These are phyloP conservation scores for Fusarium burgessii DNA, from an alignment of 2,329 filamentous ascomycete genomes.

Conservation along the genomic window DNA sequence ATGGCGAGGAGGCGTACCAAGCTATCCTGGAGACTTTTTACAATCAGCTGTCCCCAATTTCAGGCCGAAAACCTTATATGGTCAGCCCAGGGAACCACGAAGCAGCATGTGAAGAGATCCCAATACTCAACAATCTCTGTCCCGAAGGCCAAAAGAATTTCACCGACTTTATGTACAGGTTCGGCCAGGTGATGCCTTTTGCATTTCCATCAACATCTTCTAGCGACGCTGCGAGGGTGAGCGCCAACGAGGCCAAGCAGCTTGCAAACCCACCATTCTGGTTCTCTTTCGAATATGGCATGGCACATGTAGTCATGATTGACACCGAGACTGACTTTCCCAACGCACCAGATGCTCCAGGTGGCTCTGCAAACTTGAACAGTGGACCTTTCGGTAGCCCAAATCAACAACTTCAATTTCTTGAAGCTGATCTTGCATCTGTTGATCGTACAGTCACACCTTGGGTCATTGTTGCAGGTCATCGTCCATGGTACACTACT, in stretches of 20 bases:
- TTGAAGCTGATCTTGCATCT: conserved; percentile 54
- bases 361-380: conserved; percentile 22
- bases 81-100: conserved; percentile 27
- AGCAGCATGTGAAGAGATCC: conserved; percentile 24
- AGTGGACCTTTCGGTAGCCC: conserved; percentile 19
- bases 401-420: conserved; percentile 22
- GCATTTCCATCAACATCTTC: conserved; percentile 19
- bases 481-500: conserved; percentile 63
- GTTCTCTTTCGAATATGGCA: conserved; percentile 45
- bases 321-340: conserved; percentile 57
- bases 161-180: conserved; percentile 30
- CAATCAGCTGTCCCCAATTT: conserved; percentile 16
- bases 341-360: conserved; percentile 16
- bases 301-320: conserved; percentile 47
- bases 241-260: conserved; percentile 32
- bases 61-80: conserved; percentile 23
- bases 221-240: neutral
- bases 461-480: conserved; percentile 54
- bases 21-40: conserved; percentile 25
- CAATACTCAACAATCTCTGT: conserved; percentile 16
- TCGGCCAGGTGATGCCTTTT: conserved; percentile 1
- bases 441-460: conserved; percentile 68
- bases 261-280: conserved; percentile 39
- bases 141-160: conserved; percentile 31
- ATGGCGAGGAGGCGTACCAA: conserved; percentile 23